Conservation (phyloP, 805 yeast genomes). For the Monosporozyma servazzii region DNA sequence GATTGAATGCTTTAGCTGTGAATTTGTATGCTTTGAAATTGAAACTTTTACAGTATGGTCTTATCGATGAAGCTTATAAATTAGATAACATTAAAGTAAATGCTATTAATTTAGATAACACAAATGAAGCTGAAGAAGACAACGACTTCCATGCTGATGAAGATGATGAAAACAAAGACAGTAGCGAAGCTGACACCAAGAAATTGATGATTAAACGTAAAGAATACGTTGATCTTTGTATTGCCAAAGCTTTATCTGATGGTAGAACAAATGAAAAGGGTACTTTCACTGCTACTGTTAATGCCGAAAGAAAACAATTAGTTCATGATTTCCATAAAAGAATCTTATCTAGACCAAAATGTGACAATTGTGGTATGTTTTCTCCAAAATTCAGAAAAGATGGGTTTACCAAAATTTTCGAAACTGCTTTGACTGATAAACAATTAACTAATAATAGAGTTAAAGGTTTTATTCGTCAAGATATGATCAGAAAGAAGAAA, state of each 20-base stretch:
- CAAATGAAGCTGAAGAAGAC: slow-evolving; percentile 35
- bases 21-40: slow-evolving; percentile 74
- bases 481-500: slow-evolving; percentile 44
- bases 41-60: slow-evolving; percentile 77
- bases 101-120: slow-evolving; percentile 23
- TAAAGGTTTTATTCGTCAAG: slow-evolving; percentile 68
- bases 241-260: slow-evolving; percentile 63
- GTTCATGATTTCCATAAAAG: slow-evolving; percentile 69
- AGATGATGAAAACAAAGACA: slow-evolving; percentile 10
- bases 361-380: slow-evolving; percentile 94
- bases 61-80: slow-evolving; percentile 66
- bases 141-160: slow-evolving; percentile 6
- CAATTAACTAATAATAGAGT: slow-evolving; percentile 74
- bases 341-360: slow-evolving; percentile 67
- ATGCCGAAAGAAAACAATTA: slow-evolving; percentile 72
- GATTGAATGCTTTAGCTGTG: slow-evolving; percentile 56
- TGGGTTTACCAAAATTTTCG: slow-evolving; percentile 87
- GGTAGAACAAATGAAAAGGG: slow-evolving; percentile 66
- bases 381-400: slow-evolving; percentile 93
- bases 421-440: slow-evolving; percentile 72
- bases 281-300: slow-evolving; percentile 71
- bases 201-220: slow-evolving; percentile 54
- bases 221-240: slow-evolving; percentile 58
- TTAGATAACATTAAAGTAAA: slow-evolving; percentile 50
- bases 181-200: slow-evolving; percentile 13